These are phyloP conservation scores for Daldinia eschscholtzii DNA, from an alignment of 2,329 filamentous ascomycete species.

Conservation along the genomic window DNA sequence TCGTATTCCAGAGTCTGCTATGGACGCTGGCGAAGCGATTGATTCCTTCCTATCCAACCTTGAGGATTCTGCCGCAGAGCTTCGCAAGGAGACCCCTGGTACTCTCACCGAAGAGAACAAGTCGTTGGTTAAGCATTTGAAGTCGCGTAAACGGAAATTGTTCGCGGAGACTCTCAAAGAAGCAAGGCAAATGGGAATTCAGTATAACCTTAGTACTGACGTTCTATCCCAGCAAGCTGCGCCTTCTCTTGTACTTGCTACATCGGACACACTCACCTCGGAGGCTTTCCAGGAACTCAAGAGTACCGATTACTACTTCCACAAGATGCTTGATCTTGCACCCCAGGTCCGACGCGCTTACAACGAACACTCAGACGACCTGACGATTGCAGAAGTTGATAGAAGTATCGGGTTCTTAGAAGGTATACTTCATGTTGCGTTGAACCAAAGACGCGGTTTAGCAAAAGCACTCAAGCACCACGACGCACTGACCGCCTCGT, in stretches of 20 bases:
- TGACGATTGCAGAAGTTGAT: slow-evolving; percentile 82
- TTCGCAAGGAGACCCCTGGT: slow-evolving; percentile 86
- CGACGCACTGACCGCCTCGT: slow-evolving; percentile 55
- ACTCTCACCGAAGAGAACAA: slow-evolving; percentile 90
- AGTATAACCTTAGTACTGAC: slow-evolving; percentile 81
- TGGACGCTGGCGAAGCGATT: slow-evolving; percentile 71
- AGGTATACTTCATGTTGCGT: slow-evolving; percentile 77
- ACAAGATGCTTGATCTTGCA: slow-evolving; percentile 81
- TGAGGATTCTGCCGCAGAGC: slow-evolving; percentile 74
- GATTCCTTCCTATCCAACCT: slow-evolving; percentile 78
- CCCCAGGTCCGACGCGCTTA: slow-evolving; percentile 74
- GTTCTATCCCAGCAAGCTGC: slow-evolving; percentile 80
- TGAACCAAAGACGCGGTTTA: slow-evolving; percentile 70
- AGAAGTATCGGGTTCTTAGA: slow-evolving; percentile 89
- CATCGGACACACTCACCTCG: slow-evolving; percentile 59
- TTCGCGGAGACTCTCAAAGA: slow-evolving; percentile 89
- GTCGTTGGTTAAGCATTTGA: slow-evolving; percentile 85
- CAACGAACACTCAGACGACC: slow-evolving; percentile 83
- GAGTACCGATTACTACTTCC: slow-evolving; percentile 78
- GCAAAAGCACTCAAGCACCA: slow-evolving; percentile 56
- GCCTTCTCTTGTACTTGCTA: slow-evolving; percentile 76
- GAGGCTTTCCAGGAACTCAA: slow-evolving; percentile 50
- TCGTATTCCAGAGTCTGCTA: slow-evolving; percentile 62
- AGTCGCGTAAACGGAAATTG: slow-evolving; percentile 88
- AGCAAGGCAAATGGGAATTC: slow-evolving; percentile 89